phyloP scores from a whole-genome alignment of 805 yeast species.

The Nematodospora valgi region DNA sequence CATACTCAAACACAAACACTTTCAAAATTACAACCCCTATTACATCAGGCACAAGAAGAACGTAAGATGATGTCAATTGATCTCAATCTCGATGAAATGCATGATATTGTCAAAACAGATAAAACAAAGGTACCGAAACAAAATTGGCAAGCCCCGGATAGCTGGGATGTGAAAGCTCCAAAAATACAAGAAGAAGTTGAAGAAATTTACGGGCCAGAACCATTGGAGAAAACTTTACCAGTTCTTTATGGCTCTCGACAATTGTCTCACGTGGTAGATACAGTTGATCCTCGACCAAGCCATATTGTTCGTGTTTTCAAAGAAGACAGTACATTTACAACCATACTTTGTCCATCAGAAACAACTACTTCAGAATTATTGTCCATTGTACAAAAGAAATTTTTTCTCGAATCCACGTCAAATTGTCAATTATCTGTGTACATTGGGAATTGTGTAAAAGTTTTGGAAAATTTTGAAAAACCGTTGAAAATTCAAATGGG shows the following conservation, averaged over 20 bases:
- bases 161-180: conserved; percentile 43
- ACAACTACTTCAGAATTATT: conserved; percentile 76
- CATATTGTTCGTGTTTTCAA: conserved; percentile 71
- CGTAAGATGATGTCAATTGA: conserved; percentile 25
- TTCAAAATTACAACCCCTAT: background rate
- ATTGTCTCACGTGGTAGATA: conserved; percentile 1
- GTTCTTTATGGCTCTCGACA: conserved; percentile 26
- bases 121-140: background rate
- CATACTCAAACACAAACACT: background rate
- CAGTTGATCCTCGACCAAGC: conserved; percentile 21
- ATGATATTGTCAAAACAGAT: conserved; percentile 40
- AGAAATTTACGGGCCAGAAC: background rate
- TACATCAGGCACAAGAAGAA: too few species aligned
- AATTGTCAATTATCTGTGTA: conserved; percentile 74
- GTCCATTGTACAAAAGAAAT: conserved; percentile 69
- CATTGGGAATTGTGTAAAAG: conserved; percentile 73
- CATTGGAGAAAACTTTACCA: conserved; percentile 17
- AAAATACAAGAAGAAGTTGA: conserved; percentile 5
- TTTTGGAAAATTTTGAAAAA: conserved; percentile 65
- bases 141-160: conserved; percentile 45
- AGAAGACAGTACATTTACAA: conserved; percentile 81
- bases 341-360: conserved; percentile 74
- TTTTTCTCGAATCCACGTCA: conserved; percentile 64
- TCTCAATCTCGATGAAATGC: conserved; percentile 48
- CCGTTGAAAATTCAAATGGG: conserved; percentile 79